A percentile compares a stretch with the other conserved stretches of the same genome.
These are phyloP conservation scores for Tylopilus plumbeoviolaceoides DNA, from an alignment of 768 basidiomycete genomes.

Conservation along the genomic window DNA sequence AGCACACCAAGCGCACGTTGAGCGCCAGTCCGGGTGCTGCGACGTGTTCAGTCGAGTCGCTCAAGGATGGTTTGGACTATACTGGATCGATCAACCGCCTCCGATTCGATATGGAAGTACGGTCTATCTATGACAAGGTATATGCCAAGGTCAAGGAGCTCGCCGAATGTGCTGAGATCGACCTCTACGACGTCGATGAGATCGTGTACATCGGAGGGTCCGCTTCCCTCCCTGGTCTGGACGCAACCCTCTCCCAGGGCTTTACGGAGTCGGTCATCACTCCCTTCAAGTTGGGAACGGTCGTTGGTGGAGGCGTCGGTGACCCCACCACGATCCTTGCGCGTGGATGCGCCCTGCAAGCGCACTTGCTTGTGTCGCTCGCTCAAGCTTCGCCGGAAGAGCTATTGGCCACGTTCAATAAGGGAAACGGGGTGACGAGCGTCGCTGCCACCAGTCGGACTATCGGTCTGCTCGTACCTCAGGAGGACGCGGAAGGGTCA, in stretches of 20 bases:
- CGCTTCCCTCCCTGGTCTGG: constrained; percentile 68
- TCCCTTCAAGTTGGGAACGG: constrained; percentile 62
- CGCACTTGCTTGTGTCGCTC: constrained; percentile 52
- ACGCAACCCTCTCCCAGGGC: constrained; percentile 50
- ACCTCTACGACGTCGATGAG: constrained; percentile 70
- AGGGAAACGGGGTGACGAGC: constrained; percentile 36
- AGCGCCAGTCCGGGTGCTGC: constrained; percentile 84
- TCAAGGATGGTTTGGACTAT: constrained; percentile 92
- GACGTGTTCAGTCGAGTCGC: constrained; percentile 87
- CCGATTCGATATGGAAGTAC: constrained; percentile 57
- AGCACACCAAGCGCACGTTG: constrained; percentile 92
- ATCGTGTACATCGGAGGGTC: constrained; percentile 79
- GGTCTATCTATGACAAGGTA: constrained; percentile 57
- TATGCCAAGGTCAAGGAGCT: constrained; percentile 48
- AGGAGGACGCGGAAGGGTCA: constrained; percentile 33
- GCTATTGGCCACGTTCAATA: constrained; percentile 47
- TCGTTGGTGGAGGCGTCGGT: constrained; percentile 67
- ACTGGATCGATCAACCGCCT: constrained; percentile 63
- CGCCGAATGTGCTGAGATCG: constrained; percentile 48
- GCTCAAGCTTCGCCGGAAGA: constrained; percentile 47
- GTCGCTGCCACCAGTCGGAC: constrained; percentile 58
- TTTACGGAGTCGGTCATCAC: constrained; percentile 61
- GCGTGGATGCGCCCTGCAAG: constrained; percentile 74
- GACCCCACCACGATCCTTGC: constrained; percentile 78
- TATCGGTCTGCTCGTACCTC: constrained; percentile 64